Conservation (phyloP, 208 protist genomes). For the Herpetomonas samuelpessoai region DNA sequence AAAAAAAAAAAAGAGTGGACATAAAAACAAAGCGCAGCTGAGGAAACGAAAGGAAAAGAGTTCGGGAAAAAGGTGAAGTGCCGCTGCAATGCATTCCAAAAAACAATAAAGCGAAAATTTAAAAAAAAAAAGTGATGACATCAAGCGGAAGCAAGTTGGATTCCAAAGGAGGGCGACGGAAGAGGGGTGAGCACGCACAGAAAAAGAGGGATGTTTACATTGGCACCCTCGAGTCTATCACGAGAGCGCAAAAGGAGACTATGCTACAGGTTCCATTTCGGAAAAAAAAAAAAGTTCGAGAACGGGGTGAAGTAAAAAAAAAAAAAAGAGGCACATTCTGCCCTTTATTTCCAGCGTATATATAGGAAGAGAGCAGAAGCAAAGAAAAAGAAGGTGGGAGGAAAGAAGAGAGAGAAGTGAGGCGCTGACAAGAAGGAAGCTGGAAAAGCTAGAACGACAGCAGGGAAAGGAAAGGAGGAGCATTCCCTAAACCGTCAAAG, state of each 20-base stretch:
- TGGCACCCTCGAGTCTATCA: too few relatives aligned
- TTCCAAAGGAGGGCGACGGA: too few relatives aligned
- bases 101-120: constrained; percentile 2
- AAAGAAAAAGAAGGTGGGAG: constrained; percentile 4
- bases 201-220: not conserved
- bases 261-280: too few relatives aligned
- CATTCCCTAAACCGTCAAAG: too few relatives aligned
- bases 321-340: constrained; percentile 7
- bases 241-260: too few relatives aligned
- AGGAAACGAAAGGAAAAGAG: not conserved
- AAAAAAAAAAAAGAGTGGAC: constrained; percentile 4
- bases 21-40: not conserved
- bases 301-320: not conserved
- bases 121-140: too few relatives aligned
- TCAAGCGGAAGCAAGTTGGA: too few relatives aligned
- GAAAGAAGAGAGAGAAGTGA: not conserved
- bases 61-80: not conserved
- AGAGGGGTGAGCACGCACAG: too few relatives aligned
- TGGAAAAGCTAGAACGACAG: not conserved
- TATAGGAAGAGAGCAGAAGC: not conserved
- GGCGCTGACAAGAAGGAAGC: not conserved
- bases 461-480: not conserved
- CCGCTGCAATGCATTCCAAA: not conserved
- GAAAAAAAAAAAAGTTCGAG: too few relatives aligned
- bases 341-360: not conserved